These are phyloP conservation scores for Cornus kousa DNA, from an alignment of 148 eudicot species.

Conservation along the genomic window DNA sequence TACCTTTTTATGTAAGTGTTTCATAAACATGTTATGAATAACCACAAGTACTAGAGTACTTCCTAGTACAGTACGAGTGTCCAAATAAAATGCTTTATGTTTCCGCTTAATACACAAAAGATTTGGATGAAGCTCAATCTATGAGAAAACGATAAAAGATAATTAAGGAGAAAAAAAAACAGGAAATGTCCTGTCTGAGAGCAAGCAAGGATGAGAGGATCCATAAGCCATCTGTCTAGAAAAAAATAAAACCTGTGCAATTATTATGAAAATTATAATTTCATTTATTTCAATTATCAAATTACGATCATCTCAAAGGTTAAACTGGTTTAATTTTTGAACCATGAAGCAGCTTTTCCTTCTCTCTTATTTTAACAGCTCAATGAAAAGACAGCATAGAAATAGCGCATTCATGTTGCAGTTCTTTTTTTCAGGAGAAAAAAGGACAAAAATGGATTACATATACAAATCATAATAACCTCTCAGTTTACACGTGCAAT, in stretches of 20 bases:
- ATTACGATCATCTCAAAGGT: background rate
- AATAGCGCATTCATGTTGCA: background rate
- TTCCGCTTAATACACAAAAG: background rate
- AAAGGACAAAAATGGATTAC: too few relatives aligned
- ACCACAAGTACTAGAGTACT: too few relatives aligned
- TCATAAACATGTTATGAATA: too few relatives aligned
- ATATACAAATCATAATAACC: too few relatives aligned
- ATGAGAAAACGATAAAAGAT: background rate
- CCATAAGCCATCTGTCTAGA: background rate
- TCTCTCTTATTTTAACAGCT: too few relatives aligned
- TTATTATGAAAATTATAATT: background rate
- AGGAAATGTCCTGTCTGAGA: background rate
- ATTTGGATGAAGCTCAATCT: background rate
- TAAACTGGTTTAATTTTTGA: background rate
- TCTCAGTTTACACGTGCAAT: background rate
- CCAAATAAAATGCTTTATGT: background rate
- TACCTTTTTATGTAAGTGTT: too few relatives aligned
- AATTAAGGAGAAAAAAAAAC: background rate
- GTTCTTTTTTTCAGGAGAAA: background rate
- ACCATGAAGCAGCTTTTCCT: too few relatives aligned
- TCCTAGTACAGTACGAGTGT: background rate
- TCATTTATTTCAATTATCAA: background rate
- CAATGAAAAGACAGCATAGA: background rate
- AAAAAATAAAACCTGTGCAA: background rate
- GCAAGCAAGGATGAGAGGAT: background rate